Base-by-base conservation (phyloP, 2,329 filamentous ascomycete species). In the Cadophora malorum region DNA sequence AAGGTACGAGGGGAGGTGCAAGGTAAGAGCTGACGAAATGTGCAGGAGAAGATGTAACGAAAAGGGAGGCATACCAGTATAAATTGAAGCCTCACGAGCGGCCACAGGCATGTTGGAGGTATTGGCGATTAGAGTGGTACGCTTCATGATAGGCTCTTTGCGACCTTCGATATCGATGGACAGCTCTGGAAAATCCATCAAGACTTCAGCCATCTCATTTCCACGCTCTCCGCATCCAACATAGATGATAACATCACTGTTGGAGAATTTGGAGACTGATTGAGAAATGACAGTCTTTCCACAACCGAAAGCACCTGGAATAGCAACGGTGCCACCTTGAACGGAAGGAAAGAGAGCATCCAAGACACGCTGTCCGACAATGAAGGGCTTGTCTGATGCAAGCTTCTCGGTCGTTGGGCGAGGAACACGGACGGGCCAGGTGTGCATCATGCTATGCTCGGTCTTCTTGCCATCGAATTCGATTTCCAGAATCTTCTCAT, bases 41-140 rank as follows among this genome's bases (percentile, higher is more conserved):
- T 35, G 9, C 4, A 35, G 9, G 4, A 9, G 9, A 35, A 35
- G 33, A 9, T 35, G 33, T 5, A 35, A 35, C 9, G 33, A 35
- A 35, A 35, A 5, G 33, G 33, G 33, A 35, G 33, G 4, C 33
- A 9, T 35, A 35, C 33, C 33, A 5, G 96, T 99, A 83, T 99
- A 99, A 79, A 99, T 99, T 72, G 96, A 99, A 67, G 96, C 96
- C 82, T 99, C 96, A 83, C 96, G 93, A 70, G 96, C 96, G 72
- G 96, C 96, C 78, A 99, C 96, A 70, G 96, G 96, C 96, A 99
- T 99, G 86, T 99, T 99, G 76, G 96, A 99, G 53, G 96, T 99
- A 83, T 99, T 99, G 80, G 96, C 96, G 79, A 99, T 98, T 70
- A 99, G 87, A 25, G 94, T 96, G 19, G 96, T 99, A 80, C 96